These are phyloP conservation scores for Colletotrichum gloeosporioides DNA, from an alignment of 2,329 filamentous ascomycete genomes.

Conservation along the genomic window DNA sequence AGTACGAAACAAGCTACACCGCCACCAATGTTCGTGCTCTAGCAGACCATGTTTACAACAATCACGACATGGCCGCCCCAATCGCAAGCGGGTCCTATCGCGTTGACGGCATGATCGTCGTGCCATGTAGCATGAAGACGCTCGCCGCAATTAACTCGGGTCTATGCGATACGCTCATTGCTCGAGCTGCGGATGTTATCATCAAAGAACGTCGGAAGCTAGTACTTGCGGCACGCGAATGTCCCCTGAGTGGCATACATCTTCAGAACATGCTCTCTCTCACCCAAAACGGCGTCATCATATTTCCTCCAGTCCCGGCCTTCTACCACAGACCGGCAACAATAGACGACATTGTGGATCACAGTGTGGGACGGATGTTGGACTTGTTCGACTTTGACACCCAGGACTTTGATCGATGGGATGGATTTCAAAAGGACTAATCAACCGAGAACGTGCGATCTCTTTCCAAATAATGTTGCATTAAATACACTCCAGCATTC, in stretches of 20 bases:
- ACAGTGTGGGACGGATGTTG: conserved; percentile 51
- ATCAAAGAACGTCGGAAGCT: conserved; percentile 49
- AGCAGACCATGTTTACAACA: conserved; percentile 21
- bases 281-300: conserved; percentile 40
- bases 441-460: background rate
- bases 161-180: conserved; percentile 49
- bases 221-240: conserved; percentile 47
- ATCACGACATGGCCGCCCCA: conserved; percentile 48
- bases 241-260: conserved; percentile 52
- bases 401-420: conserved; percentile 43
- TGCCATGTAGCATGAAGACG: conserved; percentile 54
- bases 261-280: conserved; percentile 49
- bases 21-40: background rate
- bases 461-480: background rate
- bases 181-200: conserved; percentile 49
- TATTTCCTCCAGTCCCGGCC: conserved; percentile 49
- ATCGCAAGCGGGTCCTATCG: conserved; percentile 50
- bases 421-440: conserved; percentile 25
- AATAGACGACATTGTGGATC: conserved; percentile 46
- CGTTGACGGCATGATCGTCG: conserved; percentile 50
- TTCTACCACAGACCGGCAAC: conserved; percentile 45
- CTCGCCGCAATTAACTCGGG: conserved; percentile 46
- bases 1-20: conserved; percentile 38
- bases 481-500: background rate
- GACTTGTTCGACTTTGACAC: conserved; percentile 49